phyloP scores from a whole-genome alignment of 148 eudicot genomes.

The Dysphania ambrosioides region DNA sequence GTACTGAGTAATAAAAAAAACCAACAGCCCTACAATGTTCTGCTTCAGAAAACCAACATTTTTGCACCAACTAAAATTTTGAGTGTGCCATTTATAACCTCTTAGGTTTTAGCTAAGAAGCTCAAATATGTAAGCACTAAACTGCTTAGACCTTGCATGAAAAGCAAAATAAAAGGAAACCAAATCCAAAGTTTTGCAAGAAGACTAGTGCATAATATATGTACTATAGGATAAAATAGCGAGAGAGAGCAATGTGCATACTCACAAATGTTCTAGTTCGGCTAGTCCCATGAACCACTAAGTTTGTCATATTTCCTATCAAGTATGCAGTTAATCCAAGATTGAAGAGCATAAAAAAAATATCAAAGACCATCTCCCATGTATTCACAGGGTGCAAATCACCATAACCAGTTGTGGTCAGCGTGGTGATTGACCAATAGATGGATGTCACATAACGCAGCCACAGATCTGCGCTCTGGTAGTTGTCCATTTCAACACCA shows the following conservation, averaged over 20 bases:
- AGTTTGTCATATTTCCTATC: slow-evolving; percentile 95
- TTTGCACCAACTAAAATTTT: too few relatives aligned
- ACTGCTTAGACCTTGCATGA: too few relatives aligned
- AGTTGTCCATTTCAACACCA: slow-evolving; percentile 32
- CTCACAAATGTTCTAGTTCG: slow-evolving; percentile 79
- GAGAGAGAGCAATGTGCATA: slow-evolving; percentile 13
- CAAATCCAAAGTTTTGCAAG: neutral
- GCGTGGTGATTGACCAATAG: slow-evolving; percentile 88
- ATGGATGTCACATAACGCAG: slow-evolving; percentile 52
- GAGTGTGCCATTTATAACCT: too few relatives aligned
- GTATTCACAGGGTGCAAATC: slow-evolving; percentile 73
- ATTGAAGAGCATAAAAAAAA: slow-evolving; percentile 74
- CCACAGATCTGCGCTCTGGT: slow-evolving; percentile 32
- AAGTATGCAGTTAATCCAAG: slow-evolving; percentile 71
- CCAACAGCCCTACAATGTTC: too few relatives aligned
- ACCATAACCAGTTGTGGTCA: slow-evolving; percentile 78
- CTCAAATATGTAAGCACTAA: too few relatives aligned
- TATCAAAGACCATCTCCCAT: slow-evolving; percentile 64
- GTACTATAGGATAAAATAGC: neutral
- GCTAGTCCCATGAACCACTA: slow-evolving; percentile 72
- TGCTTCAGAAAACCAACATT: too few relatives aligned
- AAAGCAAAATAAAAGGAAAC: neutral
- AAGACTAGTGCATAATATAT: too few relatives aligned
- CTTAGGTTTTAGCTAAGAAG: too few relatives aligned
- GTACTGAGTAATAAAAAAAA: too few relatives aligned